A percentile compares a stretch with the other conserved stretches of the same genome.
Evolutionary conservation across 2,329 filamentous ascomycete genomes (phyloP).

Genomic region (Anthostomella pinea): DNA sequence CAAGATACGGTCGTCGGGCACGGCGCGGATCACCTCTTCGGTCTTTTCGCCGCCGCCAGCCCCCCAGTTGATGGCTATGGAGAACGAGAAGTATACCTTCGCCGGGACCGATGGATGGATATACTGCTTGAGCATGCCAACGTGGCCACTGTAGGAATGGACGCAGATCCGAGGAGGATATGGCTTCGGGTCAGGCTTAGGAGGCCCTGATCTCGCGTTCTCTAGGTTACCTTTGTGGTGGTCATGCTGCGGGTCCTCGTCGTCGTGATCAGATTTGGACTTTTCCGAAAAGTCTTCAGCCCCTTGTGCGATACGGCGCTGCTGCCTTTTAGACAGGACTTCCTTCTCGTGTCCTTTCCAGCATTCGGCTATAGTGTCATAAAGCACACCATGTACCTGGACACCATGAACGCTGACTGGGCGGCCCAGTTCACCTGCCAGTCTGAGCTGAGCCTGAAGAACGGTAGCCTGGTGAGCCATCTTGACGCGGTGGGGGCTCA

Average conservation of each 20-base stretch:
- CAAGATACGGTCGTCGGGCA: slow-evolving; percentile 77
- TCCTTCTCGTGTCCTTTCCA: slow-evolving; percentile 71
- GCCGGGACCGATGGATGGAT: slow-evolving; percentile 69
- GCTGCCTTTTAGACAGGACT: slow-evolving; percentile 58
- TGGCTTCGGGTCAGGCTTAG: slow-evolving; percentile 44
- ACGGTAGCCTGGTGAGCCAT: slow-evolving; percentile 67
- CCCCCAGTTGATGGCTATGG: slow-evolving; percentile 74
- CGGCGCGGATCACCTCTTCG: slow-evolving; percentile 63
- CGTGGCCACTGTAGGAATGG: slow-evolving; percentile 84
- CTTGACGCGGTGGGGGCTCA: slow-evolving; percentile 66
- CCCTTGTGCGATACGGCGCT: slow-evolving; percentile 44
- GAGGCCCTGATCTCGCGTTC: slow-evolving; percentile 1
- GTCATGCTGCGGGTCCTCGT: slow-evolving; percentile 17
- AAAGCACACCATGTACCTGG: slow-evolving; percentile 69
- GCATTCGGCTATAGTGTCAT: slow-evolving; percentile 59
- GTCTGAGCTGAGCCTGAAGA: slow-evolving; percentile 63
- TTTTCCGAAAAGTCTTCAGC: slow-evolving; percentile 45
- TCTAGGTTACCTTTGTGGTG: neutral
- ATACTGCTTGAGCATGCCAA: slow-evolving; percentile 76
- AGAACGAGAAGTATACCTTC: slow-evolving; percentile 85
- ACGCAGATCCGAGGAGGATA: slow-evolving; percentile 89
- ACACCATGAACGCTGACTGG: slow-evolving; percentile 72
- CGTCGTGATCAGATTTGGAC: slow-evolving; percentile 37
- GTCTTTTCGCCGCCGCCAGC: slow-evolving; percentile 47
- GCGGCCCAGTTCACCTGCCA: slow-evolving; percentile 65